These are phyloP conservation scores for Crucihimalaya himalaica DNA, from an alignment of 345 rosid genomes.

Conservation along the genomic window DNA sequence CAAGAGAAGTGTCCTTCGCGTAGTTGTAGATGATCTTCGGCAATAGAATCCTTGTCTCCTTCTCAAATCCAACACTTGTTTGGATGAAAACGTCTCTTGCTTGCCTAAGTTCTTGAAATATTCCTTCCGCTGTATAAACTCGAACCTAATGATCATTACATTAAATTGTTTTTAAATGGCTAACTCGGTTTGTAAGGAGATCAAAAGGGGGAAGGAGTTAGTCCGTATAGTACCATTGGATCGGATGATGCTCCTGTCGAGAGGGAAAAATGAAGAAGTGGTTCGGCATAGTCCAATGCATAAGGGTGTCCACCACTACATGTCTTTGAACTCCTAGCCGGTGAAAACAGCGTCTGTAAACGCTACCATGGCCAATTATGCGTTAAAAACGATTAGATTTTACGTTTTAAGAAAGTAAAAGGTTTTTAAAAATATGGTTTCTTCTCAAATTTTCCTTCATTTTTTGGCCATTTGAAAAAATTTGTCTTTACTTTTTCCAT, in stretches of 20 bases:
- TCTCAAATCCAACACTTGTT: constrained; percentile 50
- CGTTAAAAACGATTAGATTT: neutral
- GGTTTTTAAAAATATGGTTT: neutral
- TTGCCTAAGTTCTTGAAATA: constrained; percentile 56
- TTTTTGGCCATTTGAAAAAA: neutral
- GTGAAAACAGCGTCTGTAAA: constrained; percentile 63
- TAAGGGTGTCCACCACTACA: constrained; percentile 51
- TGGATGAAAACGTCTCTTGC: constrained; percentile 57
- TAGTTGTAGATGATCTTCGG: constrained; percentile 56
- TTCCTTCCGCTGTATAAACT: constrained; percentile 53
- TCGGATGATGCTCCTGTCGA: constrained; percentile 62
- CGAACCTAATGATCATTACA: constrained; percentile 48
- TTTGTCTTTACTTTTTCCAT: too few species aligned
- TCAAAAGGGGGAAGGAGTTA: neutral
- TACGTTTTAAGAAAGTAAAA: neutral
- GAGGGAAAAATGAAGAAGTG: constrained; percentile 75
- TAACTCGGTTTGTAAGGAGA: neutral
- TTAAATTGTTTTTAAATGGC: neutral
- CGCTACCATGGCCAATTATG: constrained; percentile 49
- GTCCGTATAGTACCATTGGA: constrained; percentile 40
- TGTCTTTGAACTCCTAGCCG: constrained; percentile 53
- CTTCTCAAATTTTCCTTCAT: neutral
- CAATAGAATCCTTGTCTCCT: constrained; percentile 54
- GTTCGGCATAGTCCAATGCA: constrained; percentile 68
- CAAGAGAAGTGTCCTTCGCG: constrained; percentile 59